Evolutionary conservation across 345 rosid genomes (phyloP), one percentile per base, ranked within the genome.

Genomic region (Jatropha curcas): DNA sequence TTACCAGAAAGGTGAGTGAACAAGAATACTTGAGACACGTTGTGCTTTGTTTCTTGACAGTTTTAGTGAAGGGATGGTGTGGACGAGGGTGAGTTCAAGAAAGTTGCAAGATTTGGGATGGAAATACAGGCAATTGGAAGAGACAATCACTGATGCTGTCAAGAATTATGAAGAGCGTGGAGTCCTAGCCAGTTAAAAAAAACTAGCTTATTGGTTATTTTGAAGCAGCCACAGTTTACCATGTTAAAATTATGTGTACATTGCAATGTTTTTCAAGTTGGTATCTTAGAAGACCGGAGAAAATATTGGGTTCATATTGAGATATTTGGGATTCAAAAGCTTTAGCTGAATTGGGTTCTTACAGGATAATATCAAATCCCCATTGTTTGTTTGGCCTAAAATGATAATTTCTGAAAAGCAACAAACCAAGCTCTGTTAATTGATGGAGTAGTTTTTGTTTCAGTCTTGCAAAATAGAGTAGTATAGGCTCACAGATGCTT

Each of bases 81-180:
- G 33, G 17, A 14, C 43, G 72, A 65, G 43, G 53, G 25, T 84
- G 50, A 81, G 81, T 63, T 76, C 84, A 33, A 67, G 76, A 73
- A 90, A 84, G 80, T 35, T 85, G 82, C 71, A 76, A 72, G 80
- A 69, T 19, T 71, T 83, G 45, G 86, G 89, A 35, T 87, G 88
- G 91, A 84, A 76, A 41, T 81, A 73, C 65, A 75, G 88, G 69
- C 37, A 84, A 56, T 46, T 87, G 68, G 84, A 84, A 60, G 82
- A 85, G 64, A 79, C 87, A 14, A 68, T 83, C 13, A 64, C 65
- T 25, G 91, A 82, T 74, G 28, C 87, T 74, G 74, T 88, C 37
- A 67, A 80, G 64, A 77, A 74, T 67, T 81, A 73, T 65, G 83
- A 80, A 71, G 76, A 60, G 45, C 50, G 48, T 31, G 86, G 84